Evolutionary conservation across 345 rosid species (phyloP), one percentile per base, ranked within the genome.

Genomic region (Corchorus olitorius): DNA sequence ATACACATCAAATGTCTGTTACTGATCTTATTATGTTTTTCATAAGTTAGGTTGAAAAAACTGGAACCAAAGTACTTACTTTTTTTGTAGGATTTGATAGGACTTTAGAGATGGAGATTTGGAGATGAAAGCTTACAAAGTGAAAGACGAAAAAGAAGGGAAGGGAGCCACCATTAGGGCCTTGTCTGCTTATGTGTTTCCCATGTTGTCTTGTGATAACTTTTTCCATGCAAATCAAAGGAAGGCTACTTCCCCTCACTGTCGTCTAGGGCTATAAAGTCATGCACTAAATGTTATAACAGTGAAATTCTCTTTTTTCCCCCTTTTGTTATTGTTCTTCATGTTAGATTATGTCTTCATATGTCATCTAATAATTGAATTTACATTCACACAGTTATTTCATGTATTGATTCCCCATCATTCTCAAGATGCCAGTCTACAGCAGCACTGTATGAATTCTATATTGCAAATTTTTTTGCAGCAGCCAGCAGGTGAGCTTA

Each of bases 161-260:
- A 70, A n/a, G 49, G 65, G 49, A 16, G 56, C 56, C 68, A 64
- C 53, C 76, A 17, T 8, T 39, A 5, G 68, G 63, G 73, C 10
- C 71, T 63, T 74, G 73, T 79, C 69, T 46, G 69, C 67, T 62
- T 53, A 17, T 35, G 65, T 70, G 76, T 39, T 65, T 46, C 77
- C 48, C 22, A 65, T 75, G 70, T 67, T 73, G 27, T 27, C 27
- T 27, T 27, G 35, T 37, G 75, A 3, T 56, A 69, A 49, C 55
- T 65, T 79, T 66, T 79, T 50, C 70, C 80, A 58, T 70, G 81
- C 79, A 73, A 3, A 39, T 76, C 62, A 63, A 64, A 65, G 39
- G 37, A 52, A 8, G 33, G 49, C 59, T 75, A 43, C 22, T 65
- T 58, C 65, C 27, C 56, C 56, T 75, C 52, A 75, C 15, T 33